Evolutionary conservation across 768 basidiomycete genomes (phyloP), one percentile per base, ranked within the genome.

Genomic region (Rossbeevera mucosa): DNA sequence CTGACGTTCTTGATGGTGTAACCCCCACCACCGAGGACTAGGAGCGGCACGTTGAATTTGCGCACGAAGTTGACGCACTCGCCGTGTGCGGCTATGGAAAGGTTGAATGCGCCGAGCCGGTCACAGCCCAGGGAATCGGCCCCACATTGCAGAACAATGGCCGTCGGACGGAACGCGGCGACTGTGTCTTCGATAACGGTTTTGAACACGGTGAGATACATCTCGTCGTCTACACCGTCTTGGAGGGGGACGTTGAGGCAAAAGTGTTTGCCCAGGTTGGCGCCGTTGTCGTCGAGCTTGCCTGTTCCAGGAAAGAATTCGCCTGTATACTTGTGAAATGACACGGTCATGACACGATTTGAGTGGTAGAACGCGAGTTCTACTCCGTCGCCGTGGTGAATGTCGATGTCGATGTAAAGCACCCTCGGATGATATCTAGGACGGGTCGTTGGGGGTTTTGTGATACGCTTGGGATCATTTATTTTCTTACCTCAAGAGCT

Each of bases 241-340:
- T 86, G 88, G 0, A 99, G 75, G 0, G 95, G 95, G 0, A 99
- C 91, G 64, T 99, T 99, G 40, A 98, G 76, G 54, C 85, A 88
- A 67, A 98, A 99, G 66, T 98, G 87, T 71, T 95, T 96, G 48
- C 95, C 95, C 1, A 83, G 67, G n/a, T 85, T 87, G 18, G 78
- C 76, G 13, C 92, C 91, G 55, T 92, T 91, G 72, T 99, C 95
- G 64, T 94, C 90, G 8, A 97, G 78, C 69, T 94, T 94, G 14
- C 95, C 95, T 0, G 95, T 99, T 0, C 94, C 94, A 0, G 95
- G 95, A 70, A 99, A 99, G 77, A 99, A 99, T 63, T 95, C 92
- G 51, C 92, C 94, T 1, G 90, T 94, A 75, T 96, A 99, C 72
- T 98, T 98, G 76, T 99, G 95, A 72, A 99, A 99, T 1, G 95